Evolutionary conservation across 140 eudicot species (phyloP).

Genomic region (Oenanthe javanica): DNA sequence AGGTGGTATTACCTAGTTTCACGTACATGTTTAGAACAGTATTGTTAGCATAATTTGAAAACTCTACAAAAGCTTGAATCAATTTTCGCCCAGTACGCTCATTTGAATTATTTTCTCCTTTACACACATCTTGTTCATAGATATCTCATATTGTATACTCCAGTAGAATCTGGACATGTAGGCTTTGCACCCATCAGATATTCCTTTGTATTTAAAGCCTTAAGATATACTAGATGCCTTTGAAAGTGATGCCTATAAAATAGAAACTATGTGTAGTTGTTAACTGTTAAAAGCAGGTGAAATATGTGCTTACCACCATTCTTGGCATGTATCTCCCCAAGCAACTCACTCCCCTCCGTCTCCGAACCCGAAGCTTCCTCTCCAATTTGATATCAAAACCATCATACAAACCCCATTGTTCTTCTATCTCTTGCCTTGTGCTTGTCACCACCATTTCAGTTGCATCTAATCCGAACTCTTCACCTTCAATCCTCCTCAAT

Average conservation of each 20-base stretch:
- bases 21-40: neutral
- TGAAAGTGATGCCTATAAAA: neutral
- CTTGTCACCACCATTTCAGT: slow-evolving; percentile 87
- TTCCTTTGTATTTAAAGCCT: neutral
- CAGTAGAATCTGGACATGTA: no score
- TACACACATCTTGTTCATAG: neutral
- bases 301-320: slow-evolving; percentile 50
- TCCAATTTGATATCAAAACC: slow-evolving; percentile 73
- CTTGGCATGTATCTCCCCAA: slow-evolving; percentile 82
- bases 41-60: neutral
- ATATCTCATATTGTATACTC: no score
- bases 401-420: slow-evolving; percentile 87
- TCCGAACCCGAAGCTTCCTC: slow-evolving; percentile 68
- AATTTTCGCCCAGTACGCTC: no score
- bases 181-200: neutral
- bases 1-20: slow-evolving; percentile 67
- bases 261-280: neutral
- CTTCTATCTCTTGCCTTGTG: slow-evolving; percentile 82
- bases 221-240: neutral
- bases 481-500: slow-evolving; percentile 88
- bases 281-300: slow-evolving; percentile 3
- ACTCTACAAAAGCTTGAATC: neutral
- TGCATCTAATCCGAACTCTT: slow-evolving; percentile 67
- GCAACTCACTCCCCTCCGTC: slow-evolving; percentile 61
- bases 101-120: neutral